Evolutionary conservation across 2,329 filamentous ascomycete species (phyloP).

Genomic region (Talaromyces sp.): DNA sequence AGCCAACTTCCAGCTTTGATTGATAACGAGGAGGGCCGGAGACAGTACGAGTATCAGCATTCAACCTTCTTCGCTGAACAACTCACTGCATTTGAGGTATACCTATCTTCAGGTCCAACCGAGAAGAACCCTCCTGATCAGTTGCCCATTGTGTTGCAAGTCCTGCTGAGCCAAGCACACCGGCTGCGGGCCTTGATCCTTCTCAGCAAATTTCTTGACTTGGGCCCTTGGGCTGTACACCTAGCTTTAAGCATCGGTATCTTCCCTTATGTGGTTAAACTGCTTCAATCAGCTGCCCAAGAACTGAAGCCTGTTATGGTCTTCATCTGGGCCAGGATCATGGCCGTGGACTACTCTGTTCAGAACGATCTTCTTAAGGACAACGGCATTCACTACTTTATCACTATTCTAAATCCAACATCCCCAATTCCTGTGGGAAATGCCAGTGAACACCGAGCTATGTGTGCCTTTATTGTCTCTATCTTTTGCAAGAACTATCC

Average conservation of each 20-base stretch:
- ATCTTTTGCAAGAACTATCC: slow-evolving; percentile 96
- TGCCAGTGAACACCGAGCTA: slow-evolving; percentile 89
- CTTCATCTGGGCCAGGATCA: slow-evolving; percentile 95
- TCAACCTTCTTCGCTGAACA: slow-evolving; percentile 97
- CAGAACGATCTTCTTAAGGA: slow-evolving; percentile 94
- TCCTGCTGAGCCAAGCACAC: slow-evolving; percentile 92
- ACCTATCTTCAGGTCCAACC: slow-evolving; percentile 76
- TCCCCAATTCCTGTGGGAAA: slow-evolving; percentile 82
- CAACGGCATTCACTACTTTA: slow-evolving; percentile 95
- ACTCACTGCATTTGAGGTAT: slow-evolving; percentile 93
- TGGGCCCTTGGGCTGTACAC: slow-evolving; percentile 98
- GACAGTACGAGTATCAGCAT: slow-evolving; percentile 85
- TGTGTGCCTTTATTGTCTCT: slow-evolving; percentile 96
- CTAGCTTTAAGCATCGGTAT: slow-evolving; percentile 95
- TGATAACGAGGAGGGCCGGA: slow-evolving; percentile 68
- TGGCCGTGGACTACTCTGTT: slow-evolving; percentile 90
- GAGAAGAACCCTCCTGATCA: slow-evolving; percentile 88
- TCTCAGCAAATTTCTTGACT: slow-evolving; percentile 85
- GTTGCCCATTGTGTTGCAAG: slow-evolving; percentile 90
- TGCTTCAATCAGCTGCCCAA: slow-evolving; percentile 87
- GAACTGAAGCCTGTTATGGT: slow-evolving; percentile 99
- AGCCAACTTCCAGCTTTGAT: slow-evolving; percentile 78
- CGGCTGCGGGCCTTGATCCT: slow-evolving; percentile 84
- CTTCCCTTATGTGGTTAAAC: slow-evolving; percentile 96
- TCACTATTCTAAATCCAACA: slow-evolving; percentile 79